phyloP scores from a whole-genome alignment of 495 filamentous ascomycete species.

The Neurospora pannonica region DNA sequence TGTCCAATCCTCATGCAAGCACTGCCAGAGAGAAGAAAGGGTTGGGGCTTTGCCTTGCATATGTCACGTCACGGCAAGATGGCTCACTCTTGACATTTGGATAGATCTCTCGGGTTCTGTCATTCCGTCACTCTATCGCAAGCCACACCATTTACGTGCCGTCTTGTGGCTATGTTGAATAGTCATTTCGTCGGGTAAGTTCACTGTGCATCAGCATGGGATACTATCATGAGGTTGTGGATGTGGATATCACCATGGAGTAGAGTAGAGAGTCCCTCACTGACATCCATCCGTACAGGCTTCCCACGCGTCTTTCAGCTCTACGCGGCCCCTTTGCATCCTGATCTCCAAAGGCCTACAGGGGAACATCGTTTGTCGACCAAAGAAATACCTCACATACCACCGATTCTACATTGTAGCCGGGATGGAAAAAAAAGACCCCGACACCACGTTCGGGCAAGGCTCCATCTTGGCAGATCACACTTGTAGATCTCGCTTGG shows the following conservation, averaged over 20 bases:
- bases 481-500: neutral
- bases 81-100: neutral
- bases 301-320: neutral
- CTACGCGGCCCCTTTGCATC: neutral
- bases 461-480: neutral
- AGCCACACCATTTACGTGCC: neutral
- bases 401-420: neutral
- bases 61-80: neutral
- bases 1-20: neutral
- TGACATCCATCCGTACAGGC: neutral
- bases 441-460: neutral
- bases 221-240: neutral
- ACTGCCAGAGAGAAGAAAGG: neutral
- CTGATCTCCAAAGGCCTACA: neutral
- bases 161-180: neutral
- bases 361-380: neutral
- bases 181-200: neutral
- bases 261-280: neutral
- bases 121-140: neutral
- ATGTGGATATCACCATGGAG: neutral
- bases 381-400: neutral
- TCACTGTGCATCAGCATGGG: neutral
- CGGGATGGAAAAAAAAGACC: neutral
- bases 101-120: neutral
- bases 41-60: neutral